phyloP scores from a whole-genome alignment of 805 yeast genomes.

The Kodamaea nitidulidarum region DNA sequence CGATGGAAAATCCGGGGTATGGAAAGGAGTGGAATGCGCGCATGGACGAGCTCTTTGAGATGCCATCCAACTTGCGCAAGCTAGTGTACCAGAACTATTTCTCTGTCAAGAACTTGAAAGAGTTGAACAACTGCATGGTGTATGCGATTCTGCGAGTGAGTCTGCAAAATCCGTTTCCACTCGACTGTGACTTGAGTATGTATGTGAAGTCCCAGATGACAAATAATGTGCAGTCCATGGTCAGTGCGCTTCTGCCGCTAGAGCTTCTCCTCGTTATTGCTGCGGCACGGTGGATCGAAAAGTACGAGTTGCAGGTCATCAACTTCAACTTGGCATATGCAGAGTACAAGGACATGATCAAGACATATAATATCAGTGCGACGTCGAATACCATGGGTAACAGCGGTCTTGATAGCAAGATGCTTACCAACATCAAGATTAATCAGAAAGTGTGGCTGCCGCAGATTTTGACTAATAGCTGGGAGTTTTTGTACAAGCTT shows the following conservation, averaged over 20 bases:
- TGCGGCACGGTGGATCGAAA: slow-evolving; percentile 67
- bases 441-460: slow-evolving; percentile 55
- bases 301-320: slow-evolving; percentile 52
- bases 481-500: slow-evolving; percentile 65
- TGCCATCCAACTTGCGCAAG: slow-evolving; percentile 12
- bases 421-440: slow-evolving; percentile 30
- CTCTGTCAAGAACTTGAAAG: slow-evolving; percentile 55
- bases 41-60: slow-evolving; percentile 21
- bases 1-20: slow-evolving; percentile 16
- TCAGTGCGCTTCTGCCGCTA: slow-evolving; percentile 52
- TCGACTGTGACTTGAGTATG: slow-evolving; percentile 23
- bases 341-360: slow-evolving; percentile 63
- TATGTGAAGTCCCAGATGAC: slow-evolving; percentile 20
- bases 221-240: slow-evolving; percentile 24
- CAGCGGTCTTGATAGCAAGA: slow-evolving; percentile 34
- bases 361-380: slow-evolving; percentile 37
- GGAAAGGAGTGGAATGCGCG: slow-evolving; percentile 44
- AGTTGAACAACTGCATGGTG: slow-evolving; percentile 40
- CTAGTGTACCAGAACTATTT: slow-evolving; percentile 42
- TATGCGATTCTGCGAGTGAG: slow-evolving; percentile 37
- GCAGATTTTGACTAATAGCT: slow-evolving; percentile 57
- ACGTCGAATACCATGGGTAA: slow-evolving; percentile 26
- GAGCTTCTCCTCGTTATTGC: slow-evolving; percentile 71
- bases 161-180: slow-evolving; percentile 19
- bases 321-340: slow-evolving; percentile 75